Evolutionary conservation across 1,139 yeast species (phyloP), one percentile per base, ranked within the genome.

Genomic region (Candida tetrigidarum): DNA sequence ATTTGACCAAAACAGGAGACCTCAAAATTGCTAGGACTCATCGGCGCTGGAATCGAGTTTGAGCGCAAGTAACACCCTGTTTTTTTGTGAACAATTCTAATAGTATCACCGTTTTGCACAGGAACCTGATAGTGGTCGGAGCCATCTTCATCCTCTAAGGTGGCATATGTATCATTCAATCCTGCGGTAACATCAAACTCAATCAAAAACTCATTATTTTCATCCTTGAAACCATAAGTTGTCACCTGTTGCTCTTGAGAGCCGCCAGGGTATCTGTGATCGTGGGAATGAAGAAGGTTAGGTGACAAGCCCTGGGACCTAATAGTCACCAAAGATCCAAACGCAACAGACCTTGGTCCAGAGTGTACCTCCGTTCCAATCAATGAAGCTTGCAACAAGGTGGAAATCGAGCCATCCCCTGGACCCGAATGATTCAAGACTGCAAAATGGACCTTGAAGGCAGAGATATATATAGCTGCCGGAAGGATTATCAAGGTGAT

Each of bases 391-490:
- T 86, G 96, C 53, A 86, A 76, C 37, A 86, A 66, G 0, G 92
- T 78, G 3, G 89, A 83, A 43, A 86, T 80, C 3, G 90, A 80
- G 0, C 89, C 85, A 58, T 85, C 87, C 16, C 92, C 96, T 0
- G 88, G 76, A 8, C 95, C 99, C 3, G 96, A 81, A 56, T 82
- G 84, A 59, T 78, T 83, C 46, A 93, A 76, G 26, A 92, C 71
- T 15, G 73, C 55, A 57, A 93, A 93, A 64, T 93, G 99, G 39
- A 87, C 71, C 64, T 84, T 87, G 74, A 93, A 93, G 55, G 85
- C 80, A 11, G 76, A 57, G 53, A 86, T 64, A 59, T 92, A 93
- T 16, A 93, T 78, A 26, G 77, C 36, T 39, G 81, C 60, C 2
- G 99, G 99, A n/a, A 91, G 67, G 0, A 86, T 37, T 29, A 93